Evolutionary conservation across 345 rosid species (phyloP), one percentile per base, ranked within the genome.

Genomic region (Passiflora organensis): DNA sequence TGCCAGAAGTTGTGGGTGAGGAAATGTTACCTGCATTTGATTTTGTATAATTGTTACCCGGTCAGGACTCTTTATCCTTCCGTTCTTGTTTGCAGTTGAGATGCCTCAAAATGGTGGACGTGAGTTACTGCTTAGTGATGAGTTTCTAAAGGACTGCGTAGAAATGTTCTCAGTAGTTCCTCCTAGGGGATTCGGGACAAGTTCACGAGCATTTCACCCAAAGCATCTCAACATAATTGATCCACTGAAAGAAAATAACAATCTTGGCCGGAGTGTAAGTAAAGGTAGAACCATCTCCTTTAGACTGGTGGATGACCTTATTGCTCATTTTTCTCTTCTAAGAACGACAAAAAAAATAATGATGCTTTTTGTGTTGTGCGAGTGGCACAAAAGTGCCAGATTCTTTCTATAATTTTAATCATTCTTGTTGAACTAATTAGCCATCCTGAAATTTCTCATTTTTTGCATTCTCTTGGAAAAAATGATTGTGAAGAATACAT

Each of bases 211-310:
- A 23, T 93, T 89, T 62, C 79, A 73, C 56, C 55, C 67, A 48
- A 89, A 76, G 77, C 74, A 78, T 72, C 71, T 93, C 43, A 93
- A 86, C 71, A 81, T 93, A 51, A 41, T 93, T 52, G 99, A 89
- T 81, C 96, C 99, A 62, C 59, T 89, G 50, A 86, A 76, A 61
- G 80, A 72, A 59, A 79, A 69, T 73, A 93, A 91, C 76, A 91
- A 91, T 77, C 82, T 91, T 10, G 96, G 96, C 15, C 94, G 87
- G 48, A 86, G 98, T 64, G 91, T 93, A 49, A 80, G 82, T 64
- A 72, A 72, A 86, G 96, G 99, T 87, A 36, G 65, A n/a, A n/a
- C n/a, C n/a, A n/a, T n/a, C n/a, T n/a, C n/a, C n/a, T n/a, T n/a
- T n/a, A n/a, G n/a, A n/a, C n/a, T n/a, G n/a, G n/a, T n/a, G n/a